phyloP scores from a whole-genome alignment of 1,139 yeast species.

The Taphrina pruni region DNA sequence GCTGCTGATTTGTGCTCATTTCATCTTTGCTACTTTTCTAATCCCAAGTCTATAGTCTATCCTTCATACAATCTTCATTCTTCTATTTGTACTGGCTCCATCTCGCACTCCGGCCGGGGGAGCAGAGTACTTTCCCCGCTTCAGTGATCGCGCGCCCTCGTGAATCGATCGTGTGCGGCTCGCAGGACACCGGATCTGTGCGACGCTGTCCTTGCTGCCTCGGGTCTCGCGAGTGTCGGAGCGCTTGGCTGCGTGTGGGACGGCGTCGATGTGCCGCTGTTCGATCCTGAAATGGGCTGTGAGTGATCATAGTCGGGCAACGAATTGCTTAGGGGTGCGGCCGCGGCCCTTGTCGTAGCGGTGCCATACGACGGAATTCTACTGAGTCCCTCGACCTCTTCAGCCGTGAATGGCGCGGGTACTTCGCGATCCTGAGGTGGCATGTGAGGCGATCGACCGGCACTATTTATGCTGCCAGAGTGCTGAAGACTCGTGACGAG shows the following conservation, averaged over 20 bases:
- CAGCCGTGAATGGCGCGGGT: slow-evolving; percentile 36
- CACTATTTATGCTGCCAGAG: slow-evolving; percentile 1
- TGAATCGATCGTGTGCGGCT: slow-evolving; percentile 37
- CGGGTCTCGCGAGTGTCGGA: slow-evolving; percentile 27
- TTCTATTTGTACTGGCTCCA: too few relatives aligned
- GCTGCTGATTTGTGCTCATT: too few relatives aligned
- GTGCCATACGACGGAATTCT: slow-evolving; percentile 35
- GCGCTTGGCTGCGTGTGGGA: slow-evolving; percentile 1
- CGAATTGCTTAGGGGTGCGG: slow-evolving; percentile 31
- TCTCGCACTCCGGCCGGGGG: background rate
- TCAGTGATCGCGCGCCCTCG: slow-evolving; percentile 36
- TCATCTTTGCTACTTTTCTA: too few relatives aligned
- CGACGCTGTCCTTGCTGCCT: slow-evolving; percentile 35
- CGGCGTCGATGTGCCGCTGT: slow-evolving; percentile 33
- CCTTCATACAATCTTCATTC: background rate
- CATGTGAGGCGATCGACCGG: slow-evolving; percentile 14
- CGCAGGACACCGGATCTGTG: slow-evolving; percentile 34
- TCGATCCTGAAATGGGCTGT: slow-evolving; percentile 11
- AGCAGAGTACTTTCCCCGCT: background rate
- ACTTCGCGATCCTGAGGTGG: slow-evolving; percentile 13
- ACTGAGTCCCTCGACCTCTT: slow-evolving; percentile 21
- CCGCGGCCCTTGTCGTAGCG: slow-evolving; percentile 38
- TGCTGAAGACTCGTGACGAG: slow-evolving; percentile 15
- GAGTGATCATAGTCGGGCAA: slow-evolving; percentile 33
- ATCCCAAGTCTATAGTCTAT: background rate